phyloP scores from a whole-genome alignment of 306 rosid species.

The Prunus armeniaca region DNA sequence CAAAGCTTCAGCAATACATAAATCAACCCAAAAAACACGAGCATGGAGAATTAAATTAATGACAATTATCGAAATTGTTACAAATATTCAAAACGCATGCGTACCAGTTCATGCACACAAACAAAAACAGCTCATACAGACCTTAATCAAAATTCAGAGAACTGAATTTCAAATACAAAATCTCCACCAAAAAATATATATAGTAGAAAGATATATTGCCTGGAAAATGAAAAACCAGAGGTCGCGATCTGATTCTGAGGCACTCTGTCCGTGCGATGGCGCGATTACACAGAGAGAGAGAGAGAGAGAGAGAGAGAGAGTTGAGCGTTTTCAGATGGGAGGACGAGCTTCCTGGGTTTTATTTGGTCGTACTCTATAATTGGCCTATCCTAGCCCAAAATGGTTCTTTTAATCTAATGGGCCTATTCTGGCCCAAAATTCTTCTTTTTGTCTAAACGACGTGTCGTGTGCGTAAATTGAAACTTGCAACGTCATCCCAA shows the following conservation, averaged over 20 bases:
- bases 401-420: neutral
- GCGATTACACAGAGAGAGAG: neutral
- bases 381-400: neutral
- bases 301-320: neutral
- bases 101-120: neutral
- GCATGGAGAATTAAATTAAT: neutral
- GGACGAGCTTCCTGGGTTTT: neutral
- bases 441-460: too few relatives aligned
- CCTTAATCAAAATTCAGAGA: neutral
- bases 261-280: constrained; percentile 15
- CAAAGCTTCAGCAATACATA: neutral
- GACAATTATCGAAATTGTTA: neutral
- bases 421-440: too few relatives aligned
- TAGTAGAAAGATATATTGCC: neutral
- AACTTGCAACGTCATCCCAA: neutral
- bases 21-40: neutral
- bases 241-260: constrained; percentile 28
- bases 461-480: neutral
- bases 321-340: neutral
- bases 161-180: neutral
- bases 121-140: neutral
- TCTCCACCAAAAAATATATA: neutral
- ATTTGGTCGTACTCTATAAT: neutral
- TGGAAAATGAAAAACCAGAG: constrained; percentile 11
- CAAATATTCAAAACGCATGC: neutral